Evolutionary conservation across 2,329 filamentous ascomycete genomes (phyloP), one percentile per base, ranked within the genome.

Genomic region (Elsinoe batatas): DNA sequence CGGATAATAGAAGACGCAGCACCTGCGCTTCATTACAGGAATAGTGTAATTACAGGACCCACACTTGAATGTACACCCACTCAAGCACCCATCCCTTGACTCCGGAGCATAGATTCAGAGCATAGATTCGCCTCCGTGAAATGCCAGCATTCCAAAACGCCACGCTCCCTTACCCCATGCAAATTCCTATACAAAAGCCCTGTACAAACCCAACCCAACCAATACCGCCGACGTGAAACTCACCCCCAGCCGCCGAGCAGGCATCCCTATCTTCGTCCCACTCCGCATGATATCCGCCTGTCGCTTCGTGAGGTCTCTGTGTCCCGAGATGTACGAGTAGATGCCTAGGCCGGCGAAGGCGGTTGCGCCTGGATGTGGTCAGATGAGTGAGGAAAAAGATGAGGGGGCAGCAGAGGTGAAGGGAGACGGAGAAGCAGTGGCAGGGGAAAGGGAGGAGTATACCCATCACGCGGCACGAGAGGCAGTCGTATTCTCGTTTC

Each of bases 341-440:
- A 69, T 66, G 55, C 74, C 74, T 47, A 76, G 70, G 32, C 72
- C 72, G 37, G 72, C 64, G 62, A 77, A 77, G 0, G 68, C 73
- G 43, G 66, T 68, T 47, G 66, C 72, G 46, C 74, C 74, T 76
- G 57, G 33, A n/a, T 12, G 7, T 30, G 10, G 30, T 36, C 15
- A 32, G 35, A 35, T 35, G 18, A 33, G 12, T 15, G 2, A 5
- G n/a, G 7, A 38, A 3, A 20, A n/a, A 30, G 26, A 30, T 30
- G 8, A 8, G 7, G 26, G 8, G 26, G 26, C 5, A 30, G 7
- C 2, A 2, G 7, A 8, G 8, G 7, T 3, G 26, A 30, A 30
- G 26, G 26, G 26, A 30, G 26, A 18, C 7, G 37, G 32, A 4
- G 13, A 54, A 44, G 22, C 38, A 35, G 47, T n/a, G 20, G 20